phyloP scores from a whole-genome alignment of 2,329 filamentous ascomycete species.

The Aspergillus floridensis region DNA sequence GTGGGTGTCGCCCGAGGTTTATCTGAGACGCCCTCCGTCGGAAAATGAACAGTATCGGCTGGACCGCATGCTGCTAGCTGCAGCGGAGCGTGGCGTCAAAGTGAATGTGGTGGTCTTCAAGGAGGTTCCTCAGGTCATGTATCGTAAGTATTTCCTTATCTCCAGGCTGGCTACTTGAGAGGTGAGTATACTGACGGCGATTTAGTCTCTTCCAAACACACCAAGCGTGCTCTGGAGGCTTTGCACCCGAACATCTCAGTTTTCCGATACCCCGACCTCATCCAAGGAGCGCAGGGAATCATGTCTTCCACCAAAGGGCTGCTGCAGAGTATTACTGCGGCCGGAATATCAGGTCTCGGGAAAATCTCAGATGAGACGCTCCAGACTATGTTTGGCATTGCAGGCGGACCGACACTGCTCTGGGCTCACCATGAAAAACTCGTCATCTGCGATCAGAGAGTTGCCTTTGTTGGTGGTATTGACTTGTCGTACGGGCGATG shows the following conservation, averaged over 20 bases:
- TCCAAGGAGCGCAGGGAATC: constrained; percentile 68
- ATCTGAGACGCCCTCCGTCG: constrained; percentile 76
- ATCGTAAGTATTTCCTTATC: constrained; percentile 56
- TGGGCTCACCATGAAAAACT: constrained; percentile 96
- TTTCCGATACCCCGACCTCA: constrained; percentile 86
- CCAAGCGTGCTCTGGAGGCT: constrained; percentile 72
- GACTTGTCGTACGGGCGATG: constrained; percentile 87
- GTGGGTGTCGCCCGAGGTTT: constrained; percentile 87
- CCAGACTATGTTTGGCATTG: constrained; percentile 76
- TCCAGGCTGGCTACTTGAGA: no score
- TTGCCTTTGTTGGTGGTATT: constrained; percentile 87
- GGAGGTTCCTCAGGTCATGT: constrained; percentile 78
- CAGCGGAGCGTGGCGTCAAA: constrained; percentile 78
- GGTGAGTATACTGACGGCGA: no score
- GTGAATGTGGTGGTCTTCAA: constrained; percentile 90
- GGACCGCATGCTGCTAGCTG: constrained; percentile 70
- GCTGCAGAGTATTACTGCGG: constrained; percentile 57
- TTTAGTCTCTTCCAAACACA: constrained; percentile 66
- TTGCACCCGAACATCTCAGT: constrained; percentile 83
- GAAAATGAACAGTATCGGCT: constrained; percentile 79
- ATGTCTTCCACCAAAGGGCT: constrained; percentile 56
- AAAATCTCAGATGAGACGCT: constrained; percentile 70
- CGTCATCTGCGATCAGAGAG: constrained; percentile 73
- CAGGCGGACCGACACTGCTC: constrained; percentile 77
- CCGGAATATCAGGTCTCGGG: constrained; percentile 50